phyloP scores from a whole-genome alignment of 768 basidiomycete genomes.

The Leccinum aurantiacum region DNA sequence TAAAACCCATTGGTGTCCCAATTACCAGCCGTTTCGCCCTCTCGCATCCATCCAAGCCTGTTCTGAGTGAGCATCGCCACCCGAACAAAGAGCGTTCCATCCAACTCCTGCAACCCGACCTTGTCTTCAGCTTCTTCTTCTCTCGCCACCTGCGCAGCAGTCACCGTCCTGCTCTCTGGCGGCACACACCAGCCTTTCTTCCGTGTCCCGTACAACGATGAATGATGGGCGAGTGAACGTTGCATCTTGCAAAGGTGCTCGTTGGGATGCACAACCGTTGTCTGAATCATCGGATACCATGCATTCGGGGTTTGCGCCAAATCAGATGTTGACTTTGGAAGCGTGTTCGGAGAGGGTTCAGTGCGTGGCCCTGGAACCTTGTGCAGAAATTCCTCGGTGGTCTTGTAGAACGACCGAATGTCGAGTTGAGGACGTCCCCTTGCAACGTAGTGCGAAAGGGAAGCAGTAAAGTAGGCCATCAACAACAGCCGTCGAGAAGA shows the following conservation, averaged over 20 bases:
- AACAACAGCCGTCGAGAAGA: slow-evolving; percentile 29
- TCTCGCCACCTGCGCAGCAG: slow-evolving; percentile 16
- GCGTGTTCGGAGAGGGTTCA: slow-evolving; percentile 27
- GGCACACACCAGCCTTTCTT: slow-evolving; percentile 25
- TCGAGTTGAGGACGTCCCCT: slow-evolving; percentile 36
- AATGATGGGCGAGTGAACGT: slow-evolving; percentile 48
- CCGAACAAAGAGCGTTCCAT: slow-evolving; percentile 66
- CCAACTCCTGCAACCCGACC: slow-evolving; percentile 35
- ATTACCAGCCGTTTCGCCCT: slow-evolving; percentile 32
- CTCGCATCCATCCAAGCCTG: slow-evolving; percentile 40
- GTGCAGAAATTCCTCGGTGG: slow-evolving; percentile 37
- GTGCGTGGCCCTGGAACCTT: slow-evolving; percentile 20
- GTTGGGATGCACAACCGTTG: slow-evolving; percentile 53
- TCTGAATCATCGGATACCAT: slow-evolving; percentile 58
- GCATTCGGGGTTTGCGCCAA: slow-evolving; percentile 45
- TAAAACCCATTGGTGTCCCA: slow-evolving; percentile 28
- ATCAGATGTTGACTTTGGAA: slow-evolving; percentile 33
- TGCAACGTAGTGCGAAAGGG: slow-evolving; percentile 32
- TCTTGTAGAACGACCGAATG: slow-evolving; percentile 31
- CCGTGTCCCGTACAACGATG: slow-evolving; percentile 42
- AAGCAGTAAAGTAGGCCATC: slow-evolving; percentile 29
- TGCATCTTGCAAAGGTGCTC: slow-evolving; percentile 52
- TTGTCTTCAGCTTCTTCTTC: slow-evolving; percentile 29
- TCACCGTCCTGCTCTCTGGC: slow-evolving; percentile 14
- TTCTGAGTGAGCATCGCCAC: slow-evolving; percentile 51